Percentiles rank a stretch among this genome's conserved stretches.
phyloP scores from a whole-genome alignment of 345 rosid genomes.

The Arabidopsis suecica region DNA sequence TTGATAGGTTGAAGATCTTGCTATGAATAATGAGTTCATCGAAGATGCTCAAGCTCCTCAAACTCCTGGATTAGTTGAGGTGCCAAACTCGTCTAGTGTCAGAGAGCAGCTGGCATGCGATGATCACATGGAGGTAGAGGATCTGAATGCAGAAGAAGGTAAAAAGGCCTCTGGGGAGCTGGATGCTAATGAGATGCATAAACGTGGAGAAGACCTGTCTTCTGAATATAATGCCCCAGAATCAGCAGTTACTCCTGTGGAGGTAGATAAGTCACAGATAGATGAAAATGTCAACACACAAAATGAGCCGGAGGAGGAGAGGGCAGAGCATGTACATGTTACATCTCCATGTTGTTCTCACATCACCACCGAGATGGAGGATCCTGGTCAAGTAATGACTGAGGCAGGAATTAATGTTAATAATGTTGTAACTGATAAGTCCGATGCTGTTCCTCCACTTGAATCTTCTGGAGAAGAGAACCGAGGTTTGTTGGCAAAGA shows the following conservation, averaged over 20 bases:
- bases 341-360: conserved; percentile 57
- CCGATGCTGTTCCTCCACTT: conserved; percentile 44
- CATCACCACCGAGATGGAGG: conserved; percentile 53
- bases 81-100: conserved; percentile 65
- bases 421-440: conserved; percentile 38
- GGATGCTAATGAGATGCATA: conserved; percentile 43
- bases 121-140: conserved; percentile 74
- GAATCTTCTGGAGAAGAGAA: conserved; percentile 43
- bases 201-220: conserved; percentile 43
- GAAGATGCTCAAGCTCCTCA: conserved; percentile 91
- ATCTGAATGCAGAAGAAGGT: conserved; percentile 50
- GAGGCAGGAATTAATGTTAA: conserved; percentile 37
- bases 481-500: conserved; percentile 33
- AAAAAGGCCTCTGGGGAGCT: conserved; percentile 45
- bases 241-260: conserved; percentile 42
- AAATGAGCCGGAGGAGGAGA: conserved; percentile 49
- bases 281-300: conserved; percentile 42
- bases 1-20: conserved; percentile 58
- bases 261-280: conserved; percentile 41
- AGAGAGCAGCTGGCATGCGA: conserved; percentile 67
- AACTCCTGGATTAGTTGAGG: conserved; percentile 88
- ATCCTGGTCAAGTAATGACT: conserved; percentile 42
- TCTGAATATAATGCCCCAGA: conserved; percentile 43
- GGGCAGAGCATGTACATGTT: conserved; percentile 48
- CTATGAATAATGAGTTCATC: conserved; percentile 52